These are phyloP conservation scores for Pyrenophora seminiperda DNA, from an alignment of 2,329 filamentous ascomycete species.

Conservation along the genomic window DNA sequence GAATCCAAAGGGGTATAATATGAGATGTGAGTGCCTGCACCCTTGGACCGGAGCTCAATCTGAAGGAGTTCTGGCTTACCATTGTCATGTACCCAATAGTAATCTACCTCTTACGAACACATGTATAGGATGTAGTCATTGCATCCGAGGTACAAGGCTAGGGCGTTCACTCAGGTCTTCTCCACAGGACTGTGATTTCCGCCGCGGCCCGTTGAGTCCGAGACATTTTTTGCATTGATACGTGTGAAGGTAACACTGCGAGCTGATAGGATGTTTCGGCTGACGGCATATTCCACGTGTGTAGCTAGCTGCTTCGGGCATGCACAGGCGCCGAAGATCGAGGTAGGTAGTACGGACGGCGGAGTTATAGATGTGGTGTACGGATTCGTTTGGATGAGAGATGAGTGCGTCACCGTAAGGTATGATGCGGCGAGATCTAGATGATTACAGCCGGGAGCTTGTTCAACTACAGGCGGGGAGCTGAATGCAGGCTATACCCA, in stretches of 20 bases:
- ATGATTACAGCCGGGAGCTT: not conserved
- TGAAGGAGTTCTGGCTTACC: too few relatives aligned
- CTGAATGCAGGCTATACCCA: too few relatives aligned
- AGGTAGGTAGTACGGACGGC: not conserved
- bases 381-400: not conserved
- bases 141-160: too few relatives aligned
- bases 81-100: too few relatives aligned
- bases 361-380: not conserved
- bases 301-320: too few relatives aligned
- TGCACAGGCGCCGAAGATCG: too few relatives aligned
- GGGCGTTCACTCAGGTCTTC: too few relatives aligned
- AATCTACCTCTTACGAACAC: not conserved
- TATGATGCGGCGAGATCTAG: not conserved
- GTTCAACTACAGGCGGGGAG: not conserved
- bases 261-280: not conserved
- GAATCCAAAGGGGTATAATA: too few relatives aligned
- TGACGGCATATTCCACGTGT: conserved; percentile 2
- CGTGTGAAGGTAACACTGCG: not conserved
- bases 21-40: too few relatives aligned
- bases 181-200: too few relatives aligned
- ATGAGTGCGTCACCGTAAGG: not conserved
- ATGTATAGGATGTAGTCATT: not conserved
- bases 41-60: too few relatives aligned
- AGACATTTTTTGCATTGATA: not conserved
- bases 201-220: too few relatives aligned